phyloP scores from a whole-genome alignment of 164 flowering plant species.

The Malania oleifera region DNA sequence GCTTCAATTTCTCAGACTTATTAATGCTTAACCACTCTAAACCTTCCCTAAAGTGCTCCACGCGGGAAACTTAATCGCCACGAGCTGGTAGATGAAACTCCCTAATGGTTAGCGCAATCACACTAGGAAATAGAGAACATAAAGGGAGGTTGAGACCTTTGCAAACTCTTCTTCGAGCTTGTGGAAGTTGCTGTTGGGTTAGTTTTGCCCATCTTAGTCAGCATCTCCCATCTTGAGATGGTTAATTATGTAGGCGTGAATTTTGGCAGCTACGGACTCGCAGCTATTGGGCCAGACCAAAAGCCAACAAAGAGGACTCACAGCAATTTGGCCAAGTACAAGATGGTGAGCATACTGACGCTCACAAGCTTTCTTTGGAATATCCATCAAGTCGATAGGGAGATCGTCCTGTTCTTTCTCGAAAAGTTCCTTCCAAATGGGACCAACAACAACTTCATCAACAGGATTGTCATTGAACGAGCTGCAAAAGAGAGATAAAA shows the following conservation, averaged over 20 bases:
- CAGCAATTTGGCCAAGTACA: too few species aligned
- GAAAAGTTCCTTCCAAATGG: constrained; percentile 78
- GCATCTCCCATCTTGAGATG: constrained; percentile 97
- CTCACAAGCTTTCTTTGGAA: constrained; percentile 97
- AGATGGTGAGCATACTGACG: constrained; percentile 86
- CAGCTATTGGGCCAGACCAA: constrained; percentile 25
- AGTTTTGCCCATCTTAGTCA: constrained; percentile 88
- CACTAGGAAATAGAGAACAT: too few species aligned
- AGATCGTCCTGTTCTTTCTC: constrained; percentile 94
- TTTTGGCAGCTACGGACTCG: constrained; percentile 98
- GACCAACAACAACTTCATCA: constrained; percentile 65
- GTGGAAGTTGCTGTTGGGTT: constrained; percentile 83
- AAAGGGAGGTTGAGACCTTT: constrained; percentile 38
- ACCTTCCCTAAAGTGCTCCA: constrained; percentile 75
- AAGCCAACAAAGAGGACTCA: too few species aligned
- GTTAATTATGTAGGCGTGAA: constrained; percentile 90
- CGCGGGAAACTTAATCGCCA: constrained; percentile 90
- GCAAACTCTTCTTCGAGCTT: constrained; percentile 75
- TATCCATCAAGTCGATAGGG: constrained; percentile 80
- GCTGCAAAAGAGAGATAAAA: too few species aligned
- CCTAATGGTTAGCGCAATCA: too few species aligned
- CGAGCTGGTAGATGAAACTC: constrained; percentile 73
- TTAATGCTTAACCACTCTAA: constrained; percentile 71
- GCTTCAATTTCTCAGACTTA: constrained; percentile 86
- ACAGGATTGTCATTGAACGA: constrained; percentile 94